Conservation (phyloP, 169 alveolate species). For the Plasmodium coatneyi region DNA sequence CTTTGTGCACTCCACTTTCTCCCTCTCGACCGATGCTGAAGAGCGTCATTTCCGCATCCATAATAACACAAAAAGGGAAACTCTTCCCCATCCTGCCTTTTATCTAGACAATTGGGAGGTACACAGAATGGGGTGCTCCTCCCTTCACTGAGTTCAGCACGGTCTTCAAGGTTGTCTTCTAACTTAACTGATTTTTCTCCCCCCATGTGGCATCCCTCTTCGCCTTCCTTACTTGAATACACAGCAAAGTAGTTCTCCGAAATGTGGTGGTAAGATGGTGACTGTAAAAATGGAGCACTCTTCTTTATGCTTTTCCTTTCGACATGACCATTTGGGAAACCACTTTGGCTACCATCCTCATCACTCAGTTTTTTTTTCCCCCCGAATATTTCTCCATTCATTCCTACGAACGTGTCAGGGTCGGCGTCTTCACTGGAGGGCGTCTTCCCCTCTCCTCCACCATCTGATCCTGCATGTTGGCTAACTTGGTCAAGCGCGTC, state of each 20-base stretch:
- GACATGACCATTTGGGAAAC: not conserved
- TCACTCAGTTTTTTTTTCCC: not conserved
- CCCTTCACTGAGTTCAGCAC: not conserved
- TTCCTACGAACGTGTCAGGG: not conserved
- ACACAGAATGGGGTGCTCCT: not conserved
- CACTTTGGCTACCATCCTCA: not conserved
- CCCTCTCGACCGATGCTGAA: not conserved
- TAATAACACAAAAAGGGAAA: not conserved
- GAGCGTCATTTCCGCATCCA: not conserved
- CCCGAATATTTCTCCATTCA: not conserved
- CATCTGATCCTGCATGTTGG: not conserved
- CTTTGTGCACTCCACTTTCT: not conserved
- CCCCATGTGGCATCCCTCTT: not conserved
- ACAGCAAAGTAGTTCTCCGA: not conserved
- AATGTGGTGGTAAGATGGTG: not conserved
- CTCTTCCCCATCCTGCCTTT: not conserved
- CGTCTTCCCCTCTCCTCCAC: not conserved
- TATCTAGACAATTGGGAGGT: not conserved
- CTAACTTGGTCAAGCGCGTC: not conserved
- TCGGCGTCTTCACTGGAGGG: not conserved
- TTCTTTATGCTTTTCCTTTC: not conserved
- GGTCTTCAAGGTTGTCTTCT: not conserved
- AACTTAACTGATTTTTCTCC: not conserved
- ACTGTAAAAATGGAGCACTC: not conserved
- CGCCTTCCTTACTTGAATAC: not conserved